Percentiles rank a stretch among this genome's conserved stretches.
Conservation (phyloP, 2,329 filamentous ascomycete species). For the Ophioceras dolichostomum region DNA sequence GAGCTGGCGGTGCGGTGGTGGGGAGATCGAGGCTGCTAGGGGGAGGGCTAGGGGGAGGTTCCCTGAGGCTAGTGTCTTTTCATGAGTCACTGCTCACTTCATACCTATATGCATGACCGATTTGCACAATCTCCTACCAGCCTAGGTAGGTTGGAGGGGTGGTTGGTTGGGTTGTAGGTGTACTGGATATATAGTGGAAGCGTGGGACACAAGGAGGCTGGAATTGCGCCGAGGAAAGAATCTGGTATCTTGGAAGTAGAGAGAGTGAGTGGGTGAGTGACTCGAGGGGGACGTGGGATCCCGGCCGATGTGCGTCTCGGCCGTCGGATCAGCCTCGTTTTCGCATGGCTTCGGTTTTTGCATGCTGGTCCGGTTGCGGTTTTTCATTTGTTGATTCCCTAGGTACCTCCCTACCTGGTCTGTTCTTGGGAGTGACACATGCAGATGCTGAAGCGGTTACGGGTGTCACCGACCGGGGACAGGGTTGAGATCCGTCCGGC, state of each 20-base stretch:
- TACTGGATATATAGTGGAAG: background rate
- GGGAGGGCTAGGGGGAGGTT: slow-evolving; percentile 35
- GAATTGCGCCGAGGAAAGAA: background rate
- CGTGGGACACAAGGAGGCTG: background rate
- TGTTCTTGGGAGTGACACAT: too few species aligned
- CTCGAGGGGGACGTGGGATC: too few species aligned
- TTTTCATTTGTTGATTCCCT: background rate
- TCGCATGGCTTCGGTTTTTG: too few species aligned
- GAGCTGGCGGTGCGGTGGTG: slow-evolving; percentile 38
- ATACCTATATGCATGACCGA: background rate
- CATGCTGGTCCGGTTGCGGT: too few species aligned
- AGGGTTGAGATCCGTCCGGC: too few species aligned
- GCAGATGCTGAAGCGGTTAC: too few species aligned
- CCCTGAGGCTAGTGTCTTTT: slow-evolving; percentile 34
- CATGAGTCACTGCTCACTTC: background rate
- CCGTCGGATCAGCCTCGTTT: too few species aligned
- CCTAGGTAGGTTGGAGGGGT: background rate
- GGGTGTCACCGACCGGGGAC: too few species aligned
- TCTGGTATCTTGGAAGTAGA: too few species aligned
- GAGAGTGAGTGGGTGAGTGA: too few species aligned
- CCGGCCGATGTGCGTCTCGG: too few species aligned
- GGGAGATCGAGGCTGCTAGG: slow-evolving; percentile 33
- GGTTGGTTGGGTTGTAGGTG: background rate
- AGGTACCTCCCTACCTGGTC: background rate
- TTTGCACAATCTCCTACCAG: background rate